These are phyloP conservation scores for Rhodotorula toruloides DNA, from an alignment of 768 basidiomycete genomes.

Conservation along the genomic window DNA sequence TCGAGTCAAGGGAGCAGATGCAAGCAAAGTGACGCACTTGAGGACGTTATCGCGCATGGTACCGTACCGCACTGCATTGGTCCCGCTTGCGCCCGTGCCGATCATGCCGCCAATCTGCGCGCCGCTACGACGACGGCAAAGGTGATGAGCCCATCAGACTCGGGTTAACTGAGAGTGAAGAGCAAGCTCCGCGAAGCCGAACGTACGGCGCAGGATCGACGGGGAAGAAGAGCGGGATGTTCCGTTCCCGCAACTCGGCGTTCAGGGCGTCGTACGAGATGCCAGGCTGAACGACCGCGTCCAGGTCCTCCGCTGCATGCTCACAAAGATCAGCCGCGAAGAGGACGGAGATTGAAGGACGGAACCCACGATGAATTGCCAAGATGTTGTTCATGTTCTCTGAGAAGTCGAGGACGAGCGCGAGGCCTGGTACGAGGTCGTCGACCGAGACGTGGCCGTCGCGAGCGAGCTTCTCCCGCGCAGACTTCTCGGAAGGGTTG, in stretches of 20 bases:
- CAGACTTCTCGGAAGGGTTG: constrained; percentile 21
- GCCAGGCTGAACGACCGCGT: constrained; percentile 69
- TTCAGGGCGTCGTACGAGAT: constrained; percentile 74
- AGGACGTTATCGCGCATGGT: constrained; percentile 40
- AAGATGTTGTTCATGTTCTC: constrained; percentile 69
- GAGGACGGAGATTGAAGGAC: neutral
- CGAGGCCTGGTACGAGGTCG: constrained; percentile 36
- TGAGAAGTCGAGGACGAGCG: constrained; percentile 36
- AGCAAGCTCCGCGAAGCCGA: neutral
- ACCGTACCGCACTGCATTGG: constrained; percentile 49
- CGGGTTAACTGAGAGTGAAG: neutral
- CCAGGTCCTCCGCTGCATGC: constrained; percentile 53
- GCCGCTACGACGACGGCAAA: constrained; percentile 4
- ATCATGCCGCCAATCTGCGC: constrained; percentile 74
- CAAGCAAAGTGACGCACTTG: constrained; percentile 9
- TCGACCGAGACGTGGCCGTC: constrained; percentile 33
- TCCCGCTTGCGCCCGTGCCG: constrained; percentile 78
- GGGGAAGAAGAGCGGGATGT: constrained; percentile 69
- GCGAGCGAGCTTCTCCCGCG: constrained; percentile 13
- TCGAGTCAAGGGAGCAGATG: neutral
- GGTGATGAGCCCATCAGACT: no score
- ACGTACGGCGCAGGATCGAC: constrained; percentile 48
- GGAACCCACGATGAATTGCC: constrained; percentile 53
- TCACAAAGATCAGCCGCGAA: neutral
- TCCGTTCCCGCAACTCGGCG: constrained; percentile 60